Conservation (phyloP, 148 eudicot genomes). For the Rhododendron kiyosumense region DNA sequence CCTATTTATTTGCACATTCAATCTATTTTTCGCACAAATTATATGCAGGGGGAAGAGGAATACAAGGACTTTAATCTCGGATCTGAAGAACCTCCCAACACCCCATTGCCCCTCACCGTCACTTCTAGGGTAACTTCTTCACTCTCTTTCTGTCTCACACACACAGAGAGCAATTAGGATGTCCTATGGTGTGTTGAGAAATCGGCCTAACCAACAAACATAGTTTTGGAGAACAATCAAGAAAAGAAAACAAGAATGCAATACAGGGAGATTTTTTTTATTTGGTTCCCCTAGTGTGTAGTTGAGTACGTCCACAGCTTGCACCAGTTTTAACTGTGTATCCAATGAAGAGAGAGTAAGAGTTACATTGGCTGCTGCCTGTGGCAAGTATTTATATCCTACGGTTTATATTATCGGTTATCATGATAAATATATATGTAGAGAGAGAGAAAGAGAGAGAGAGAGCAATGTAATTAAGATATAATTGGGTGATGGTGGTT, state of each 20-base stretch:
- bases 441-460: background rate
- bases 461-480: background rate
- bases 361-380: no score
- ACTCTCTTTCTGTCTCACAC: background rate
- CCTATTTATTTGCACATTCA: background rate
- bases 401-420: background rate
- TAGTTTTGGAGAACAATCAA: background rate
- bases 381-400: background rate
- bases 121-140: constrained; percentile 67
- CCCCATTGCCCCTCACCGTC: constrained; percentile 81
- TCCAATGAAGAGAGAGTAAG: no score
- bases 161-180: background rate
- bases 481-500: background rate
- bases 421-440: no score
- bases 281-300: background rate
- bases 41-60: constrained; percentile 59
- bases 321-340: background rate
- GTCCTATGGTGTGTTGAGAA: background rate
- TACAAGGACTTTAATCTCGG: constrained; percentile 53
- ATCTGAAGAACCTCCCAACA: constrained; percentile 56
- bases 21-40: background rate
- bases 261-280: background rate
- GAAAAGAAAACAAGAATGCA: background rate
- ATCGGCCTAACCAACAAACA: background rate
- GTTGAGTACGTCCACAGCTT: background rate